Evolutionary conservation across 83 land plant species (phyloP).

Genomic region (Picea abies): DNA sequence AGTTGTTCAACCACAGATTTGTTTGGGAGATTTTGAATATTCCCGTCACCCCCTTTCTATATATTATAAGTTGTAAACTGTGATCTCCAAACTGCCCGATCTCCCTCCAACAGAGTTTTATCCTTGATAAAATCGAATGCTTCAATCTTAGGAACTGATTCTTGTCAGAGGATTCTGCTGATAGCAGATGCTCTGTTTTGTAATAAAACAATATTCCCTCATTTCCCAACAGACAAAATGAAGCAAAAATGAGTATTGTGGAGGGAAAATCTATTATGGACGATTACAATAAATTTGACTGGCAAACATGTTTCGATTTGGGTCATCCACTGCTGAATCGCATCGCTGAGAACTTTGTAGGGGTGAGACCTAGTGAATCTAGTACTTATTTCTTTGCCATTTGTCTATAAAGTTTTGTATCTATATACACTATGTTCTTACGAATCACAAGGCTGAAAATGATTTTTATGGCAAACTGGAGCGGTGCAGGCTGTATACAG

Average conservation of each 20-base stretch:
- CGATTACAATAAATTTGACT: conserved; percentile 37
- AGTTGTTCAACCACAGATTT: neutral
- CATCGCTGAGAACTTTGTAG: conserved; percentile 61
- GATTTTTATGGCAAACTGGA: conserved; percentile 37
- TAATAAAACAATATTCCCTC: too few relatives aligned
- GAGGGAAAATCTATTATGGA: conserved; percentile 39
- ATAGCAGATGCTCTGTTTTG: too few relatives aligned
- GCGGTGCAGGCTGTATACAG: conserved; percentile 66
- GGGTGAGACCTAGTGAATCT: conserved; percentile 23
- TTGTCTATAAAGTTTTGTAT: neutral
- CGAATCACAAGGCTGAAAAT: neutral
- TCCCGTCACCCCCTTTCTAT: too few relatives aligned
- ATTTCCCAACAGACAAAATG: neutral
- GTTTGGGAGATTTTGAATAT: too few relatives aligned
- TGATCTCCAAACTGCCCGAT: too few relatives aligned
- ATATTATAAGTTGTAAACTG: too few relatives aligned
- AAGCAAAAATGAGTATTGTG: conserved; percentile 18
- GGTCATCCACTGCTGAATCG: conserved; percentile 77
- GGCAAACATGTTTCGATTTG: conserved; percentile 42
- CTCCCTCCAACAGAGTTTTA: too few relatives aligned
- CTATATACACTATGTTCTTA: neutral
- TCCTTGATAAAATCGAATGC: too few relatives aligned
- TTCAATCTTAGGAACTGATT: too few relatives aligned
- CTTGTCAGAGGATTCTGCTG: too few relatives aligned
- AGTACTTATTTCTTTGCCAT: neutral